These are phyloP conservation scores for Acarospora socialis DNA, from an alignment of 2,329 filamentous ascomycete species.

Conservation along the genomic window DNA sequence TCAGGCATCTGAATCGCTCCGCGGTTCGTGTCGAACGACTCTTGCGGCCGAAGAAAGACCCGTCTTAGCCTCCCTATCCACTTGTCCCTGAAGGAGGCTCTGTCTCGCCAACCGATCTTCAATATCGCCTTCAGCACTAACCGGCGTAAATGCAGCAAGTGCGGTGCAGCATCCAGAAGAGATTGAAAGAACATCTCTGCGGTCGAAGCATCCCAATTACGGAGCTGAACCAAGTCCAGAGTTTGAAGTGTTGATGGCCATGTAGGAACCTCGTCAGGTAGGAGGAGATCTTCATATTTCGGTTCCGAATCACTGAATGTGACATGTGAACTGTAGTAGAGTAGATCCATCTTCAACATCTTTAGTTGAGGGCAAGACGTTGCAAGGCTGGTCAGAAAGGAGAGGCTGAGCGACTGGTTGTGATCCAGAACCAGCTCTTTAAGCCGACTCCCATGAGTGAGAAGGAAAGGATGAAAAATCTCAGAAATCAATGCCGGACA, in stretches of 20 bases:
- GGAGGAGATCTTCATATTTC: constrained; percentile 56
- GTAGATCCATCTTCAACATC: constrained; percentile 61
- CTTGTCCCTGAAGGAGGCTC: constrained; percentile 61
- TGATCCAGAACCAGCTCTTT: constrained; percentile 57
- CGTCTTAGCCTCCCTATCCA: constrained; percentile 60
- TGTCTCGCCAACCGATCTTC: constrained; percentile 61
- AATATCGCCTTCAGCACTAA: constrained; percentile 65
- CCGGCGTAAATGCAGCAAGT: constrained; percentile 51
- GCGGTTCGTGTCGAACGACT: constrained; percentile 13
- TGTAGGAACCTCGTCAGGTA: constrained; percentile 48
- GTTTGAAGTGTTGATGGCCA: constrained; percentile 63
- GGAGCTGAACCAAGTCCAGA: constrained; percentile 63
- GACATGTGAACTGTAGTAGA: constrained; percentile 57
- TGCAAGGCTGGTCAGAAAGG: constrained; percentile 55
- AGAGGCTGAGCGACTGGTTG: constrained; percentile 63
- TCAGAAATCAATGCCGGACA: constrained; percentile 61
- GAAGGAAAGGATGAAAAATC: constrained; percentile 50
- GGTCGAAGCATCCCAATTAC: constrained; percentile 55
- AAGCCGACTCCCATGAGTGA: constrained; percentile 52
- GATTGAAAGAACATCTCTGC: constrained; percentile 70
- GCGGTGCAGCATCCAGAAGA: constrained; percentile 54
- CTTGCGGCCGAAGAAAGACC: constrained; percentile 28
- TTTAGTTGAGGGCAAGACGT: constrained; percentile 55
- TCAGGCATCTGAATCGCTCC: constrained; percentile 6
- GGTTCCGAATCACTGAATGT: constrained; percentile 60